Conservation (phyloP, 306 rosid genomes). For the Vigna unguiculata region DNA sequence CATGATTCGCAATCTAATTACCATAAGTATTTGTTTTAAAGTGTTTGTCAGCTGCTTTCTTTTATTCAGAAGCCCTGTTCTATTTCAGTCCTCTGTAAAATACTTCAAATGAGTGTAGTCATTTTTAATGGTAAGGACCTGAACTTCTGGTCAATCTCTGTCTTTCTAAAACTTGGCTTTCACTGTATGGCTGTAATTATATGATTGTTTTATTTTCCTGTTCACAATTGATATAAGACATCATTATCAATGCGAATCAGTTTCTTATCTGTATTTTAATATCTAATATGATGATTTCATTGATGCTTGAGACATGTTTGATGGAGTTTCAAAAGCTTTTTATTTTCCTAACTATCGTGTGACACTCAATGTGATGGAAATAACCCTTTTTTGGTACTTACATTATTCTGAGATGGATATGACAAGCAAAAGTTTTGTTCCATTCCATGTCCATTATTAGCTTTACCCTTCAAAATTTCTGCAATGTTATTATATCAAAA, state of each 20-base stretch:
- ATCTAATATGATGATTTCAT: background rate
- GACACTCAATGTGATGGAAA: background rate
- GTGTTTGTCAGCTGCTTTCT: background rate
- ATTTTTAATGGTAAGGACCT: slow-evolving; percentile 6
- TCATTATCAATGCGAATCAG: background rate
- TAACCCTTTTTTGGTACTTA: background rate
- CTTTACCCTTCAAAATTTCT: background rate
- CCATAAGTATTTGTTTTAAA: slow-evolving; percentile 5
- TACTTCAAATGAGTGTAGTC: background rate
- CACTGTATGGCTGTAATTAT: background rate
- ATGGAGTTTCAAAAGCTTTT: background rate
- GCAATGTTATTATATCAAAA: no score
- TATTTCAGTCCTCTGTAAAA: background rate
- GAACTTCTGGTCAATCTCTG: background rate
- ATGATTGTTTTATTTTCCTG: background rate
- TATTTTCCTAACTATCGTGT: background rate
- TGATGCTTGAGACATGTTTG: background rate
- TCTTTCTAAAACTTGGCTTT: background rate
- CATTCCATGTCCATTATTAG: background rate
- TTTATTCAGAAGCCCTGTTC: background rate
- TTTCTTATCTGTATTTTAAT: background rate
- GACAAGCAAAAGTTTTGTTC: slow-evolving; percentile 1
- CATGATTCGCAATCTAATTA: slow-evolving; percentile 4
- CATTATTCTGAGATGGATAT: background rate
- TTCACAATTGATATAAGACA: background rate